Evolutionary conservation across 2,329 filamentous ascomycete species (phyloP), one percentile per base, ranked within the genome.

Genomic region (Venturia asperata): DNA sequence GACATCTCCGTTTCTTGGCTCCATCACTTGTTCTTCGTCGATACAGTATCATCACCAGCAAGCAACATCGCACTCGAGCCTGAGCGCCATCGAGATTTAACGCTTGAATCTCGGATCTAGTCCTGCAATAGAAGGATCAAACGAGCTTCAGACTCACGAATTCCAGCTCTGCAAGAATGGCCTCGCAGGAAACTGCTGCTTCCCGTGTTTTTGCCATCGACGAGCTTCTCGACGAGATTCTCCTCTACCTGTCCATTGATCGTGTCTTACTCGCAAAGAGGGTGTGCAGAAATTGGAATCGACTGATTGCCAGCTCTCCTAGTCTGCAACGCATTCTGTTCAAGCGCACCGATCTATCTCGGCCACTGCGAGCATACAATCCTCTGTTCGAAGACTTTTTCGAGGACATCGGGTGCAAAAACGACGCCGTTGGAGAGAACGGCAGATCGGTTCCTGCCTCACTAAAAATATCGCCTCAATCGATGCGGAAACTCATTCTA

Each of bases 311-410:
- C n/a, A 56, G 34, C 47, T 64, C 63, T 7, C 63, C 63, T 15
- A 55, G 13, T 34, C 30, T 64, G 2, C 63, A 64, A 49, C 27
- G 52, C n/a, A 64, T 52, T 27, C 52, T 64, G 19, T 64, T 52
- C 52, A 47, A 56, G 37, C 63, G 63, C n/a, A 30, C 15, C 47
- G 47, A 56, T 37, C 27, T 56, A 21, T 64, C 49, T 55, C 47
- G 30, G 37, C 34, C 43, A 13, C 11, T 41, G 34, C 63, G 63
- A 24, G 63, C 21, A 30, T 45, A 64, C 39, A 64, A 64, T 21
- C 63, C 63, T 30, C 34, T 64, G 34, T 64, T 64, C 39, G 63
- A 64, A 27, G 52, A 56, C 63, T 64, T 41, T 49, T 58, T 64
- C n/a, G 37, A 24, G 15, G 39, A 56, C 15, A 64, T 64, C 6